Evolutionary conservation across 83 land plant genomes (phyloP).

Genomic region (Thuja plicata): DNA sequence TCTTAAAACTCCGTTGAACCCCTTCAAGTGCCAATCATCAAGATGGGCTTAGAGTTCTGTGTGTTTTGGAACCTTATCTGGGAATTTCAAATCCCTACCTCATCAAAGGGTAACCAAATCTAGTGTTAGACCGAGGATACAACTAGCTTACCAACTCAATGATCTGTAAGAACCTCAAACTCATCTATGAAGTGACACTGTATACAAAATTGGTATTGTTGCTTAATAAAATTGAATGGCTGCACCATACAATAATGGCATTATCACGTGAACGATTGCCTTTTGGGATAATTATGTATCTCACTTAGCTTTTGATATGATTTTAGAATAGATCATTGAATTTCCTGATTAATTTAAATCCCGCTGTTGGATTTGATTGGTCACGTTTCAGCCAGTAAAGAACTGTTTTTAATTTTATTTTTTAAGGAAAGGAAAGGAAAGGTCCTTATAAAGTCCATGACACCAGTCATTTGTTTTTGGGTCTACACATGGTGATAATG

Average conservation of each 20-base stretch:
- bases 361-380: neutral
- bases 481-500: too few relatives aligned
- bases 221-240: neutral
- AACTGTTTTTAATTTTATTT: neutral
- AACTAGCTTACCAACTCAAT: neutral
- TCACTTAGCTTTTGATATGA: neutral
- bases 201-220: neutral
- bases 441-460: too few relatives aligned
- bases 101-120: neutral
- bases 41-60: neutral
- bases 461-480: too few relatives aligned
- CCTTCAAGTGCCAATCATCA: neutral
- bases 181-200: neutral
- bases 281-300: neutral
- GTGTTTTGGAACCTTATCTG: neutral
- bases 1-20: neutral
- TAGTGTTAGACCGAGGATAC: neutral
- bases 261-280: neutral
- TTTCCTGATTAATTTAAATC: neutral
- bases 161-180: neutral
- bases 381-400: neutral
- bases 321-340: neutral
- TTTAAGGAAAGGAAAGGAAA: neutral
- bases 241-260: neutral
- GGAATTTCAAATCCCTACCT: neutral